Evolutionary conservation across 1,284 basidiomycete species (phyloP), one percentile per base, ranked within the genome.

Genomic region (Caloboletus inedulis): DNA sequence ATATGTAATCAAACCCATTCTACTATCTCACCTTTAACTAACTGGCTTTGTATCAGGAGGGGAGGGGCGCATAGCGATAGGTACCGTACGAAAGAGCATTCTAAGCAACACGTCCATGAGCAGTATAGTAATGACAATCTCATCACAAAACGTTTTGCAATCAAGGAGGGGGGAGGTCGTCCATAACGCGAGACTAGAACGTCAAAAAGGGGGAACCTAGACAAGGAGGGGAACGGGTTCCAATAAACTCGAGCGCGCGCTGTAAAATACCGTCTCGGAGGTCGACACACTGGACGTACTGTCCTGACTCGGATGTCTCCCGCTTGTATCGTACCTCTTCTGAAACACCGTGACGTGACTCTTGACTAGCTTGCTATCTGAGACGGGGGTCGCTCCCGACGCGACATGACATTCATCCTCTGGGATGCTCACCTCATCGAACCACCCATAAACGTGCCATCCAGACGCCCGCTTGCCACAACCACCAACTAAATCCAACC

Each of bases 391-490:
- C 14, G 18, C 5, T 14, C 21, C 37, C n/a, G 57, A 43, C 2
- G 37, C 33, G 12, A 39, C 23, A 1, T 30, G 16, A 0, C 16
- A 4, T 3, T 39, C 45, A 3, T 53, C 42, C 25, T 59, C 57
- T 1, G 29, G 14, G 2, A 58, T 1, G 13, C 7, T 31, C 18
- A 65, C 63, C 2, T 64, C 47, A 7, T 67, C 66, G 14, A 71
- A 68, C 66, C 66, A 71, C 40, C 64, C 66, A 30, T 62, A 71
- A 10, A 59, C 56, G 23, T 68, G 59, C 66, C 69, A 71, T 7
- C 69, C 66, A 16, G 66, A 68, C 6, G 62, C 66, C 19, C 66
- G 66, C 46, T 70, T 70, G 10, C 66, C 66, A 18, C 63, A 43
- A 2, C 65, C 65, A 10, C 68, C 56, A 1, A 50, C 64, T 7